These are phyloP conservation scores for Candida parachauliodes DNA, from an alignment of 805 yeast genomes.

Conservation along the genomic window DNA sequence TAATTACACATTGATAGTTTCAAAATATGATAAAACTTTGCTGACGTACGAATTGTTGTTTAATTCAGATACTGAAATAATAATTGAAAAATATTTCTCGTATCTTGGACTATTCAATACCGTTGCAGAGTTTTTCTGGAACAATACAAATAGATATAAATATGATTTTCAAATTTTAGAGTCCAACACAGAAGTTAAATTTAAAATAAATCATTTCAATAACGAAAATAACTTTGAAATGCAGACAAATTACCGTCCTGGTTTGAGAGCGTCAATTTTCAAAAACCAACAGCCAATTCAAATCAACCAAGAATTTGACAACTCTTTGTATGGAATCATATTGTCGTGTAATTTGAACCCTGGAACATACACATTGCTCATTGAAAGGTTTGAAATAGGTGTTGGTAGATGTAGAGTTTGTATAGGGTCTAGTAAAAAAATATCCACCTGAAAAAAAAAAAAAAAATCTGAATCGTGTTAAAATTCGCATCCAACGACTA, in stretches of 20 bases:
- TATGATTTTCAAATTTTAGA: constrained; percentile 20
- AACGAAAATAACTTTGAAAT: constrained; percentile 11
- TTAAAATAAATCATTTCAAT: constrained; percentile 24
- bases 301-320: constrained; percentile 38
- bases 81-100: constrained; percentile 5
- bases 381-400: constrained; percentile 51
- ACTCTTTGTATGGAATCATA: constrained; percentile 43
- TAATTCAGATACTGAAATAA: constrained; percentile 12
- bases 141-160: constrained; percentile 35
- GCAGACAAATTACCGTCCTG: constrained; percentile 39
- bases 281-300: constrained; percentile 24
- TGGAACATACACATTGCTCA: constrained; percentile 34
- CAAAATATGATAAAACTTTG: constrained; percentile 37
- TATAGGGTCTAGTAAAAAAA: constrained; percentile 27
- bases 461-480: constrained; percentile 1
- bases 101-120: constrained; percentile 8
- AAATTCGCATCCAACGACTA: constrained; percentile 1
- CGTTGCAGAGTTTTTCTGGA: constrained; percentile 30
- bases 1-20: constrained; percentile 43
- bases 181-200: constrained; percentile 19
- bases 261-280: constrained; percentile 44
- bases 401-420: constrained; percentile 34
- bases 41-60: constrained; percentile 30
- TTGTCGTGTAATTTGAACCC: constrained; percentile 22
- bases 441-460: not conserved